Evolutionary conservation across 305 asterid genomes (phyloP), one percentile per base, ranked within the genome.

Genomic region (Rubia balearica): DNA sequence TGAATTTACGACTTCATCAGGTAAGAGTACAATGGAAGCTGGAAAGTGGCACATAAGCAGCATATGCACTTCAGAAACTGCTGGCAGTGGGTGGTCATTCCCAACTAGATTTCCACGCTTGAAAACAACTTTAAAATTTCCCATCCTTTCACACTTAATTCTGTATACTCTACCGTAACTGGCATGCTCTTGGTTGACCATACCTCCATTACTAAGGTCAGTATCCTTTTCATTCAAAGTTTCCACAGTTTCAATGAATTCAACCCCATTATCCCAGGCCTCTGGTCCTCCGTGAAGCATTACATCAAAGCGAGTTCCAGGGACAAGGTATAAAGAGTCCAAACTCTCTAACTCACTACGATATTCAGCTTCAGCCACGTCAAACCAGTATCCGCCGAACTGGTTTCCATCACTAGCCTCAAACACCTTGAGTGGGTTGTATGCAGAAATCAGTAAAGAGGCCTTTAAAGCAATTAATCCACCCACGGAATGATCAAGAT

Each of bases 381-480:
- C 83, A 69, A 86, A 81, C 89, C 89, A 87, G 79, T 92, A 92
- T 71, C 98, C 98, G 73, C 98, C 98, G 81, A 87, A 92, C 76
- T 87, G 87, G 83, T 92, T 90, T 61, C 98, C 98, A 51, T 92
- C 89, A 75, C 93, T 82, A 69, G 82, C 90, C 82, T 86, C 96
- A 80, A 85, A 93, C 80, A 89, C 84, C 69, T 80, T 72, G 71
- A 92, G 96, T 3, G 97, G 93, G 61, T 59, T 56, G 73, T 85
- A 89, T 43, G 97, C 95, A 61, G 95, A 91, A 86, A 92, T 82
- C 43, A 41, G 68, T 4, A 83, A 78, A 45, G 96, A 87, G 19
- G 85, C 89, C 81, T 87, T 88, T 76, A 90, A 76, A 74, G 76
- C 84, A 80, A 74, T 56, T 43, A 89, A 74, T 68, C 87, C 90